A percentile compares a stretch with the other conserved stretches of the same genome.
These are phyloP conservation scores for Eucalyptus fibrosa DNA, from an alignment of 345 rosid genomes.

Conservation along the genomic window DNA sequence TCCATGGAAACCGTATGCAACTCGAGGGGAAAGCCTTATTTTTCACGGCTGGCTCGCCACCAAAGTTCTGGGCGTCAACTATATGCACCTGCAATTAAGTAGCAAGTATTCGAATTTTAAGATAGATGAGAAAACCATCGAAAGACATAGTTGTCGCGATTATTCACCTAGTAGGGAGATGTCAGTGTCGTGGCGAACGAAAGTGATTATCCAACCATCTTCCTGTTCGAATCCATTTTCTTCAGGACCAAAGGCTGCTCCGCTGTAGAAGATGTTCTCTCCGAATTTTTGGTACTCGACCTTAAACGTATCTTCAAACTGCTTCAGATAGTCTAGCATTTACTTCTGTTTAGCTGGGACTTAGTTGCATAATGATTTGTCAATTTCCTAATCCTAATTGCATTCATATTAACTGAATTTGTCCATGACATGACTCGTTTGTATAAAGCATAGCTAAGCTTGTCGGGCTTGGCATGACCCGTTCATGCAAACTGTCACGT, in stretches of 20 bases:
- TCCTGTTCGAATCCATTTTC: conserved; percentile 18
- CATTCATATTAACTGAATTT: neutral
- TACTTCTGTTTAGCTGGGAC: neutral
- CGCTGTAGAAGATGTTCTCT: conserved; percentile 15
- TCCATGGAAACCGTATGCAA: conserved; percentile 32
- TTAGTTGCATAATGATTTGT: neutral
- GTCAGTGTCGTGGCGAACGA: conserved; percentile 22
- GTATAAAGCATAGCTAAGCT: neutral
- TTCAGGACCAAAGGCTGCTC: conserved; percentile 24
- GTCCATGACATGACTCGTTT: neutral
- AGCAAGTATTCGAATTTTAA: neutral
- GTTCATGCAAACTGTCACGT: too few species aligned
- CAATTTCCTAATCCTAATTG: neutral
- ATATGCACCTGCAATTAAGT: conserved; percentile 8
- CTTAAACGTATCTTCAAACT: conserved; percentile 4
- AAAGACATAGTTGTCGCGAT: neutral
- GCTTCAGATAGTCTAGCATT: neutral
- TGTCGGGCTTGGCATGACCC: neutral
- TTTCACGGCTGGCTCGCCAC: conserved; percentile 3
- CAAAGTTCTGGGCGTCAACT: conserved; percentile 18
- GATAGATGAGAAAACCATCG: neutral
- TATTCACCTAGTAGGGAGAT: conserved; percentile 9
- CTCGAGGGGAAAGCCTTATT: conserved; percentile 13
- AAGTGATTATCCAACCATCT: conserved; percentile 40
- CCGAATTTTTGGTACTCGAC: conserved; percentile 34